Percentiles rank a stretch among this genome's conserved stretches.
phyloP scores from a whole-genome alignment of 2,329 filamentous ascomycete genomes.

The Scedosporium boydii region DNA sequence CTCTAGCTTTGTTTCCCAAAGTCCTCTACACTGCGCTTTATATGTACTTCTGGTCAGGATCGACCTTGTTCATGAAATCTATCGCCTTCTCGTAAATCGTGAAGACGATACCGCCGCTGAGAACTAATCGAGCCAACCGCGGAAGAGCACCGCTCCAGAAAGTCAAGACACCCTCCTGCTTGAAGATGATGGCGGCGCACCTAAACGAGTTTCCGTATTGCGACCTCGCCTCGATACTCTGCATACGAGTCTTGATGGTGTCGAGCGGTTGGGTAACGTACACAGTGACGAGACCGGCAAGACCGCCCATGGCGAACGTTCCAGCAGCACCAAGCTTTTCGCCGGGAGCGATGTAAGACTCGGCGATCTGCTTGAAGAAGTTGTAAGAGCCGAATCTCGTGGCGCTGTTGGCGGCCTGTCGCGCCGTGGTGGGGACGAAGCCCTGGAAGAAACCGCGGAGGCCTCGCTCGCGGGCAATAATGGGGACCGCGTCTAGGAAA shows the following conservation, averaged over 20 bases:
- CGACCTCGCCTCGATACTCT: constrained; percentile 76
- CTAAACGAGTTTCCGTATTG: constrained; percentile 81
- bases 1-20: neutral
- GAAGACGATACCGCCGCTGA: constrained; percentile 96
- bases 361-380: constrained; percentile 79
- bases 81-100: constrained; percentile 98
- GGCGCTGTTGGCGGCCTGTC: constrained; percentile 90
- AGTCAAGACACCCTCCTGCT: constrained; percentile 78
- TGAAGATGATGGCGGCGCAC: constrained; percentile 76
- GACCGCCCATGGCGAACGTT: constrained; percentile 83
- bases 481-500: constrained; percentile 79
- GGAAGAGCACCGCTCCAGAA: constrained; percentile 94
- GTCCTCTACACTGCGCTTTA: constrained; percentile 25
- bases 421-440: constrained; percentile 86
- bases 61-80: constrained; percentile 68
- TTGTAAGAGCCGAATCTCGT: constrained; percentile 88
- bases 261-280: constrained; percentile 69
- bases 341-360: constrained; percentile 84
- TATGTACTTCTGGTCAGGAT: constrained; percentile 78
- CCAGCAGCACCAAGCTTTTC: constrained; percentile 84
- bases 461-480: constrained; percentile 84
- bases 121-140: constrained; percentile 68
- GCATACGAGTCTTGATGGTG: constrained; percentile 96
- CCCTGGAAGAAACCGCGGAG: constrained; percentile 93
- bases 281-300: constrained; percentile 87